Percentiles rank a stretch among this genome's conserved stretches.
Conservation (phyloP, 768 basidiomycete species). For the Leucosporidium scottii region DNA sequence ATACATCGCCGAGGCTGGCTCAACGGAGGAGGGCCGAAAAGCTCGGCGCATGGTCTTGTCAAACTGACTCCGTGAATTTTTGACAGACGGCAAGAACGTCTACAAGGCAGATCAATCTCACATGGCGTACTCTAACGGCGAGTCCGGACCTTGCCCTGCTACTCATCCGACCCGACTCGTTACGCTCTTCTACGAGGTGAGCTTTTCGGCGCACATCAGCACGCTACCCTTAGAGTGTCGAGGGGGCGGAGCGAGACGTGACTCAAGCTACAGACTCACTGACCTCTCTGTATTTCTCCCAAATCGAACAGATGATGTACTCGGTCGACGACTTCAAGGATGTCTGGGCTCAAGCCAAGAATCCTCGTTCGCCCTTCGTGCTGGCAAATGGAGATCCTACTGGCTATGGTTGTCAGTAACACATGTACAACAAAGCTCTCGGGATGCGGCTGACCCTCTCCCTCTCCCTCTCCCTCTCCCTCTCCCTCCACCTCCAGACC, state of each 20-base stretch:
- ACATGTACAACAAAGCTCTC: too few relatives aligned
- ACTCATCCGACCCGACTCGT: conserved; percentile 25
- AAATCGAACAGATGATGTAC: background rate
- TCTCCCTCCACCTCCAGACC: too few relatives aligned
- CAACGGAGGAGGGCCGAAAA: too few relatives aligned
- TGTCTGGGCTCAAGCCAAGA: background rate
- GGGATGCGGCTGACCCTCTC: too few relatives aligned
- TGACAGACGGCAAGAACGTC: conserved; percentile 7
- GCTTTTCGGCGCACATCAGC: background rate
- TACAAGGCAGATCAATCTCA: conserved; percentile 18
- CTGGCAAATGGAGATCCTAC: too few relatives aligned
- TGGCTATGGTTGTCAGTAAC: too few relatives aligned
- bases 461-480: too few relatives aligned
- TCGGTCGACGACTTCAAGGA: background rate
- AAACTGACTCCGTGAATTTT: background rate
- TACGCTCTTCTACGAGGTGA: conserved; percentile 29
- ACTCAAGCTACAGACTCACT: too few relatives aligned
- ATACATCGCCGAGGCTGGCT: too few relatives aligned
- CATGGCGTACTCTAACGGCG: conserved; percentile 11
- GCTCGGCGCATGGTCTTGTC: background rate
- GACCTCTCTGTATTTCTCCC: too few relatives aligned
- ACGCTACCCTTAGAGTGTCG: background rate
- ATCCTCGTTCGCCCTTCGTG: too few relatives aligned
- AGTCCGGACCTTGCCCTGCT: conserved; percentile 5
- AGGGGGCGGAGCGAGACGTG: too few relatives aligned